Evolutionary conservation across 495 filamentous ascomycete genomes (phyloP), one percentile per base, ranked within the genome.

Genomic region (Bacidia gigantensis): DNA sequence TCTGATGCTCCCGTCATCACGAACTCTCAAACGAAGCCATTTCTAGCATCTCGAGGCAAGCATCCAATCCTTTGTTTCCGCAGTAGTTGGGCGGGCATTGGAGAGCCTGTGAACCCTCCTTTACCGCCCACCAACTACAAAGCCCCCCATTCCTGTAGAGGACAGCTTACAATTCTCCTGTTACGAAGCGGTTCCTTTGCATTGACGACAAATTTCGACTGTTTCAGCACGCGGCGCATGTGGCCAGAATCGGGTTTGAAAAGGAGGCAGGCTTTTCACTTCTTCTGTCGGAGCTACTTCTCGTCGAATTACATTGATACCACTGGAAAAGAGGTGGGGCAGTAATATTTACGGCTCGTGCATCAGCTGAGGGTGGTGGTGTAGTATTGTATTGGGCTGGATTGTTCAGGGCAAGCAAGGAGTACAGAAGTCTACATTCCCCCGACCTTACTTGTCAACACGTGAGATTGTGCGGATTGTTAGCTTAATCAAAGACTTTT

Each of bases 1-100:
- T 58, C 42, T 58, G 49, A 58, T 45, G 47, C 26, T 23, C 0
- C 22, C 12, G 24, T 51, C 22, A 25, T 40, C 22, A n/a, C n/a
- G n/a, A 47, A 26, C 22, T 20, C 26, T 20, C 12, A 29, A 38
- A 21, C 24, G 26, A n/a, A 12, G 47, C 47, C 22, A 38, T 12
- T 35, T 25, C 32, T 38, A 35, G 10, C 29, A 18, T 38, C 24
- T 21, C 24, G 47, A 50, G 47, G 47, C 47, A 50, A 50, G 47
- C 47, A 38, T 38, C 26, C 26, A 50, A 18, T 20, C 47, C 47
- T 26, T 50, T 50, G 47, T 50, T 38, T 38, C 25, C 47, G 47
- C 47, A 35, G 24, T 22, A 50, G 47, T 50, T 32, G 25, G 47
- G 47, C 47, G 47, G 10, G 10, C 26, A 18, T 21, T 38, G 23